These are phyloP conservation scores for Trypanosoma rangeli DNA, from an alignment of 208 protist genomes.

Conservation along the genomic window DNA sequence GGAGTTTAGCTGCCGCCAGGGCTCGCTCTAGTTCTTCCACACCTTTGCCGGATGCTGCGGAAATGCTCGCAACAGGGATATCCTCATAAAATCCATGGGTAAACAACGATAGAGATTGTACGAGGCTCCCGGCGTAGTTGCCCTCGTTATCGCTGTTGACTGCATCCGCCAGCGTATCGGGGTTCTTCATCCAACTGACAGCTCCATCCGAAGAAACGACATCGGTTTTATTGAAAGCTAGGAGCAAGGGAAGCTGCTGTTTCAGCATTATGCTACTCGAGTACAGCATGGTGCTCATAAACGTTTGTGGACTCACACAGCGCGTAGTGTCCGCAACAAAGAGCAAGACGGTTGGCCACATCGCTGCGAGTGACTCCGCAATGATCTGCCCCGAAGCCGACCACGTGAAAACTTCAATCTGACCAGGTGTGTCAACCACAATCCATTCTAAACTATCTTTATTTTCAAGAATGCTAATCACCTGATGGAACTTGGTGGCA, in stretches of 20 bases:
- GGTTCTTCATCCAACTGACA: constrained; percentile 95
- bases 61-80: constrained; percentile 90
- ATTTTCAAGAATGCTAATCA: constrained; percentile 90
- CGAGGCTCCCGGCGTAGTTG: constrained; percentile 90
- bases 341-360: constrained; percentile 94
- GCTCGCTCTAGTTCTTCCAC: constrained; percentile 87
- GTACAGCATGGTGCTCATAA: constrained; percentile 99
- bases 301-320: constrained; percentile 94
- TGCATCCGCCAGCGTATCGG: constrained; percentile 81
- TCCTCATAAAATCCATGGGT: constrained; percentile 98
- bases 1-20: constrained; percentile 65
- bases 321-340: constrained; percentile 98
- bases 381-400: constrained; percentile 98
- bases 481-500: constrained; percentile 98
- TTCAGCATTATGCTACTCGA: constrained; percentile 98
- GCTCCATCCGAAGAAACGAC: constrained; percentile 84
- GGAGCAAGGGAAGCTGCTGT: constrained; percentile 96
- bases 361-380: constrained; percentile 92
- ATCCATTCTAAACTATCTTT: constrained; percentile 91
- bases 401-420: constrained; percentile 99
- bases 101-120: constrained; percentile 94
- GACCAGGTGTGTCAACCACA: constrained; percentile 98
- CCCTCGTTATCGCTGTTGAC: constrained; percentile 62
- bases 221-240: constrained; percentile 99
- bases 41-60: constrained; percentile 90